Conservation (phyloP, 768 basidiomycete genomes). For the Kockovaella imperatae region DNA sequence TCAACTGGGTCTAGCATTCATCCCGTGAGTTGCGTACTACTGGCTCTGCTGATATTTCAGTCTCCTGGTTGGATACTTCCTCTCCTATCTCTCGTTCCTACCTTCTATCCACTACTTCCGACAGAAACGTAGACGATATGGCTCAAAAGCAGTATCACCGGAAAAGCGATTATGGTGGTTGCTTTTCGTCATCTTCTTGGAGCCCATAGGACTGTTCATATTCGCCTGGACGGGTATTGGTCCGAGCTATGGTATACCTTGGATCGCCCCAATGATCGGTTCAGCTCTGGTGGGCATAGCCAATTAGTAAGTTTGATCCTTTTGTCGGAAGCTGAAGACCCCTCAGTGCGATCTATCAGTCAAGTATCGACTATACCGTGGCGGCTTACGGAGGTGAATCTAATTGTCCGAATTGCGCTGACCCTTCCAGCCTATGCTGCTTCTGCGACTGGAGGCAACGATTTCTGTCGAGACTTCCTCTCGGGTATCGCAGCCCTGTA, state of each 20-base stretch:
- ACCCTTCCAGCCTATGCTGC: slow-evolving; percentile 23
- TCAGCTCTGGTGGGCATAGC: slow-evolving; percentile 32
- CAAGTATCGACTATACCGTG: slow-evolving; percentile 34
- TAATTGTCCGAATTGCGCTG: neutral
- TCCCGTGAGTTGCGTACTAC: slow-evolving; percentile 14
- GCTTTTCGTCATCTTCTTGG: slow-evolving; percentile 22
- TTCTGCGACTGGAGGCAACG: slow-evolving; percentile 40
- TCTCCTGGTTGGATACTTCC: slow-evolving; percentile 34
- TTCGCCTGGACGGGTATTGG: slow-evolving; percentile 35
- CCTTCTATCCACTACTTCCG: no score
- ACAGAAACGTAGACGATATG: no score
- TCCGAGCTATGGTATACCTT: slow-evolving; percentile 50
- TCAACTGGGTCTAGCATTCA: slow-evolving; percentile 30
- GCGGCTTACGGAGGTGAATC: slow-evolving; percentile 26
- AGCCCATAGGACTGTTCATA: slow-evolving; percentile 27
- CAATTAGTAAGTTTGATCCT: no score
- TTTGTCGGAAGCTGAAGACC: no score
- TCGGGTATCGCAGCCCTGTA: slow-evolving; percentile 38
- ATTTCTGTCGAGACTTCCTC: slow-evolving; percentile 36
- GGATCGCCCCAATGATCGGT: slow-evolving; percentile 60
- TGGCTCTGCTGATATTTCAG: slow-evolving; percentile 2
- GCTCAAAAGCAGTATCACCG: no score
- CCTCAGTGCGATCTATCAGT: slow-evolving; percentile 30
- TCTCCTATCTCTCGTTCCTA: no score
- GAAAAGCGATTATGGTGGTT: slow-evolving; percentile 30